Evolutionary conservation across 371 early-diverging fungal species (phyloP), one percentile per base, ranked within the genome.

Genomic region (Circinella minor): DNA sequence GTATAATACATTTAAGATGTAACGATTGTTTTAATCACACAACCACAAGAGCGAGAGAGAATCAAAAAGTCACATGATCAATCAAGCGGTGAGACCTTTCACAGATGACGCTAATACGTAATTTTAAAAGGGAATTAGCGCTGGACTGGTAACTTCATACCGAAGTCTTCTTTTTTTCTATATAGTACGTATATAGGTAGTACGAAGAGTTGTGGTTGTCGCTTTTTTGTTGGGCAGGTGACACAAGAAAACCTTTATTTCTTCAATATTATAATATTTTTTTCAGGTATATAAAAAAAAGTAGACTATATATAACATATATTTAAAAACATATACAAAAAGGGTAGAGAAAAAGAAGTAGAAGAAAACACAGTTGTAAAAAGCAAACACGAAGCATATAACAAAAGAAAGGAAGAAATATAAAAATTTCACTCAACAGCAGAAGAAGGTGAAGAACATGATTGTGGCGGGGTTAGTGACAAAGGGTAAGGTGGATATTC

Each of bases 401-500:
- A 55, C 43, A 43, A 43, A 43, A 34, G 10, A 27, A 34, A 34
- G 27, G 1, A 34, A 18, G 57, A 18, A 18, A 2, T 27, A 27
- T 27, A n/a, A 57, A 3, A 1, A 34, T 4, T 11, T n/a, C n/a
- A 57, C 27, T 57, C 57, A n/a, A 57, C 34, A 34, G 57, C 34
- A 34, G 57, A 27, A 18, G 57, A 57, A 6, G 57, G 57, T 7
- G 57, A 57, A 13, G 57, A 57, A 14, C 37, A 57, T 4, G 65
- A 48, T 54, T 48, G 65, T 65, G 65, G 65, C 3, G 54, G 65
- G 36, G 46, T 65, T 48, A 51, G 11, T 36, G 65, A 49, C 48
- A 74, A 55, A 18, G 77, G 77, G 55, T 77, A 77, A 48, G 70
- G 69, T 34, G 77, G 74, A 43, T 69, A 77, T 38, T 65, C 48